phyloP scores from a whole-genome alignment of 805 yeast genomes.

The Debaryomyces hansenii region DNA sequence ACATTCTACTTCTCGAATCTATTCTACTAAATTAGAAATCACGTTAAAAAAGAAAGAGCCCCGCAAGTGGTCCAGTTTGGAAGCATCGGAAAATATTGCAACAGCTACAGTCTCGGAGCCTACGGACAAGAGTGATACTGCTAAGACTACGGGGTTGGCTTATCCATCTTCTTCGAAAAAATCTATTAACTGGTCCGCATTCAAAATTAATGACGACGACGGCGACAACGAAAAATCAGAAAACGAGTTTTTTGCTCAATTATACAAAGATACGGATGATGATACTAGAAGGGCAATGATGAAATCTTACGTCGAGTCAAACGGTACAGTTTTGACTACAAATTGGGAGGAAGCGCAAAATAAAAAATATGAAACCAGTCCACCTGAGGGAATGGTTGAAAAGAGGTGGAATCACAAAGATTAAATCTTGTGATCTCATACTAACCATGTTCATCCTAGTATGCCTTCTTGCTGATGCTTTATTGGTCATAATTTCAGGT shows the following conservation, averaged over 20 bases:
- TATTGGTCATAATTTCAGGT: too few species aligned
- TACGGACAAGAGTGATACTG: conserved; percentile 6
- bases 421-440: not conserved
- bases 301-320: conserved; percentile 91
- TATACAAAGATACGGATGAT: conserved; percentile 79
- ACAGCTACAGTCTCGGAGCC: not conserved
- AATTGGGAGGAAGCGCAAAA: conserved; percentile 86
- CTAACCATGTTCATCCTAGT: too few species aligned
- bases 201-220: conserved; percentile 45
- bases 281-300: conserved; percentile 93
- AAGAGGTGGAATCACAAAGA: conserved; percentile 44
- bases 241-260: conserved; percentile 68
- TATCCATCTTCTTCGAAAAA: conserved; percentile 70
- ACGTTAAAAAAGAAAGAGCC: conserved; percentile 47
- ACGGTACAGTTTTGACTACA: conserved; percentile 91
- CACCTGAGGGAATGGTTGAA: conserved; percentile 74
- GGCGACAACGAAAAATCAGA: conserved; percentile 50
- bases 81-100: conserved; percentile 21
- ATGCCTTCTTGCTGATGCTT: too few species aligned
- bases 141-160: conserved; percentile 15
- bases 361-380: conserved; percentile 61
- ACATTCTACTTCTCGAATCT: conserved; percentile 49
- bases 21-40: conserved; percentile 75
- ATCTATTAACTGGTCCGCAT: conserved; percentile 66
- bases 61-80: conserved; percentile 57